Percentiles rank a stretch among this genome's conserved stretches.
Conservation (phyloP, 495 filamentous ascomycete genomes). For the Tricharina praecox region DNA sequence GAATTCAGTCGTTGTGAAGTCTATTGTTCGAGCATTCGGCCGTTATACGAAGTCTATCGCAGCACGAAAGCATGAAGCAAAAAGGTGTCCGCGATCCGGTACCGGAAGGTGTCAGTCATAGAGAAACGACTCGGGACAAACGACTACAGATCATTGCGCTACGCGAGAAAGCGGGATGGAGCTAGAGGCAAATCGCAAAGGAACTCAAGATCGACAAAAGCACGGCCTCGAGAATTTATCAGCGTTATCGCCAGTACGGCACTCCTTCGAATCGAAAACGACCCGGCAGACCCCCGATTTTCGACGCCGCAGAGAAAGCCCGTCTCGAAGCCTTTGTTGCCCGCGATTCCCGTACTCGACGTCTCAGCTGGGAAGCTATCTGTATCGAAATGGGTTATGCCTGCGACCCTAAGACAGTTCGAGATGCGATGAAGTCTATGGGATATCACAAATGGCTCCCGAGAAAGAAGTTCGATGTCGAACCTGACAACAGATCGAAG, state of each 20-base stretch:
- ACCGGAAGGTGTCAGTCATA: conserved; percentile 10
- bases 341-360: not conserved
- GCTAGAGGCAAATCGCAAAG: not conserved
- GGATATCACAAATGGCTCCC: conserved; percentile 8
- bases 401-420: not conserved
- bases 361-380: conserved; percentile 11
- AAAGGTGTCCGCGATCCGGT: no score
- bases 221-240: conserved; percentile 5
- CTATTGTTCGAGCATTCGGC: no score
- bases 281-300: not conserved
- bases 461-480: conserved; percentile 2
- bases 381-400: conserved; percentile 4
- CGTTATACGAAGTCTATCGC: no score
- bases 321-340: no score
- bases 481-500: not conserved
- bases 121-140: conserved; percentile 9
- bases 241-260: not conserved
- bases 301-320: conserved; percentile 4
- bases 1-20: no score
- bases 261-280: no score
- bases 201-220: not conserved
- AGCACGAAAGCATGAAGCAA: no score
- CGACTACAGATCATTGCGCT: conserved; percentile 2
- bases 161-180: not conserved
- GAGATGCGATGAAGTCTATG: conserved; percentile 5